Percentiles rank a stretch among this genome's conserved stretches.
These are phyloP conservation scores for Rubus parviflorus DNA, from an alignment of 306 rosid species.

Conservation along the genomic window DNA sequence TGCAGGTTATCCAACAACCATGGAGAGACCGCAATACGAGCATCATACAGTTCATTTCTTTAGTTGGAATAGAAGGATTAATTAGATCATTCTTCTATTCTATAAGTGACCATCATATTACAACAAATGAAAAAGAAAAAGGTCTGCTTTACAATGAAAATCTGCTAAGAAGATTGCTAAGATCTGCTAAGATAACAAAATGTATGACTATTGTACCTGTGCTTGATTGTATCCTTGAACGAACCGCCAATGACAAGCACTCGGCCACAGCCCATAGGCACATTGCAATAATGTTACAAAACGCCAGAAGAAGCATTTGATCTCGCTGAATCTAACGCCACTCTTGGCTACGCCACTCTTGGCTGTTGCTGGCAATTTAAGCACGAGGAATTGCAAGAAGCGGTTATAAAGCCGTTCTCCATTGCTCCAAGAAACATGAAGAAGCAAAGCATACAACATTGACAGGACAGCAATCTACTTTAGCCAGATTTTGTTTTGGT, in stretches of 20 bases:
- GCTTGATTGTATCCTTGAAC: neutral
- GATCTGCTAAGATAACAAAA: neutral
- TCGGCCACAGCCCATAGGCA: neutral
- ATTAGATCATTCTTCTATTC: neutral
- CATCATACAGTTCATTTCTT: too few relatives aligned
- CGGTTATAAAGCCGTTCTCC: neutral
- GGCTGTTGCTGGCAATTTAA: neutral
- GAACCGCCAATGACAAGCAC: neutral
- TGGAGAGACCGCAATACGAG: too few relatives aligned
- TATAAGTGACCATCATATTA: neutral
- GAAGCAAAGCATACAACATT: neutral
- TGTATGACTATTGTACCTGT: neutral
- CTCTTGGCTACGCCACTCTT: neutral
- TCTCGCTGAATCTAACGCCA: neutral
- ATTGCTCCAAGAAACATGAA: neutral
- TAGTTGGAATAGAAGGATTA: too few relatives aligned
- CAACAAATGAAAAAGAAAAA: neutral
- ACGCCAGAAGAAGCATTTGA: neutral
- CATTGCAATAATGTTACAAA: neutral
- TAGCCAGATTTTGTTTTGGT: conserved; percentile 62
- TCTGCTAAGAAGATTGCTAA: neutral
- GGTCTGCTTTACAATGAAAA: neutral
- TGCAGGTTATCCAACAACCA: too few relatives aligned
- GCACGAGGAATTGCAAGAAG: neutral
- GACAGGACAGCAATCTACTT: conserved; percentile 29